A percentile compares a stretch with the other conserved stretches of the same genome.
Evolutionary conservation across 371 early-diverging fungal species (phyloP).

Genomic region (Actinomucor elegans): DNA sequence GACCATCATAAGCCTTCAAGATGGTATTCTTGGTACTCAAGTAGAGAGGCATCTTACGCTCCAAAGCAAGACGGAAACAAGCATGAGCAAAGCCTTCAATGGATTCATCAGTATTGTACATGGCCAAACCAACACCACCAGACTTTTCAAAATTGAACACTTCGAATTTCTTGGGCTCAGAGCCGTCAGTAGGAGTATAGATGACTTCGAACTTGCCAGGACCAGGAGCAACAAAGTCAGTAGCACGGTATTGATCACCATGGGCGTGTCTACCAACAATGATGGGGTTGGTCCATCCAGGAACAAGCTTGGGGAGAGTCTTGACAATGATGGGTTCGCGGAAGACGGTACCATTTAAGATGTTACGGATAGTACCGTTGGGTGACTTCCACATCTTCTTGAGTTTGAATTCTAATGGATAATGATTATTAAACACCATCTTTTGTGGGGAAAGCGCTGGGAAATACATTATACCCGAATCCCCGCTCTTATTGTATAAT

Average conservation of each 20-base stretch:
- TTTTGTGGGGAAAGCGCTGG: too few relatives aligned
- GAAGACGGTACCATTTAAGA: slow-evolving; percentile 93
- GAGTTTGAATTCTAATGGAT: slow-evolving; percentile 75
- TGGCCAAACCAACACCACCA: slow-evolving; percentile 88
- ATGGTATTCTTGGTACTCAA: slow-evolving; percentile 94
- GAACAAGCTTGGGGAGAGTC: slow-evolving; percentile 87
- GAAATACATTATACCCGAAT: too few relatives aligned
- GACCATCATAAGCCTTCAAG: slow-evolving; percentile 93
- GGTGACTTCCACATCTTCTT: slow-evolving; percentile 97
- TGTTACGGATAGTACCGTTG: slow-evolving; percentile 94
- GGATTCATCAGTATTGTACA: slow-evolving; percentile 90
- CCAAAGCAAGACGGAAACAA: slow-evolving; percentile 90
- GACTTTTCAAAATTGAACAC: slow-evolving; percentile 74
- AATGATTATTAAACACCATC: too few relatives aligned
- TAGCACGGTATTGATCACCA: slow-evolving; percentile 94
- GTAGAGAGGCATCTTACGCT: slow-evolving; percentile 86
- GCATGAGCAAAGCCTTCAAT: slow-evolving; percentile 88
- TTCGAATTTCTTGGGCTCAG: slow-evolving; percentile 54
- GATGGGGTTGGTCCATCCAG: slow-evolving; percentile 93
- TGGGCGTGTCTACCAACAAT: slow-evolving; percentile 94
- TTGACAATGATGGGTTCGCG: slow-evolving; percentile 91
- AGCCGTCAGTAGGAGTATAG: slow-evolving; percentile 82
- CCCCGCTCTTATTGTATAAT: too few relatives aligned
- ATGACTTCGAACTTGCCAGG: slow-evolving; percentile 86
- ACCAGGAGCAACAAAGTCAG: slow-evolving; percentile 81